phyloP scores from a whole-genome alignment of 1,139 yeast species.

The Pichia sp. region DNA sequence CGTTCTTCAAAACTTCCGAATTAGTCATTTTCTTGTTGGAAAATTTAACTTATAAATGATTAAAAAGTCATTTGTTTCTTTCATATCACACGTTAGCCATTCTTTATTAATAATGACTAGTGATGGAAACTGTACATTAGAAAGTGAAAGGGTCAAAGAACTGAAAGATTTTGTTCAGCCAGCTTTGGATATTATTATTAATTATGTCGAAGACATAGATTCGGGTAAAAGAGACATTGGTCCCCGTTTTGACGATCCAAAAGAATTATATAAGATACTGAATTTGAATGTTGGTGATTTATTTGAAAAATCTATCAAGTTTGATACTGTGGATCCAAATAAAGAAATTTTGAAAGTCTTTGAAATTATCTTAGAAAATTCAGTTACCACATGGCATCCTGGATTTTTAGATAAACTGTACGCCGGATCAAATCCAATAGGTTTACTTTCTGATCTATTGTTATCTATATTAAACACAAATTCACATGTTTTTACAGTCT shows the following conservation, averaged over 20 bases:
- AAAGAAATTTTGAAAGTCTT: constrained; percentile 43
- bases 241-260: constrained; percentile 31
- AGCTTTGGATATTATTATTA: constrained; percentile 32
- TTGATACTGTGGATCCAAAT: constrained; percentile 9
- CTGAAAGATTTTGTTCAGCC: constrained; percentile 38
- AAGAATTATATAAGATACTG: constrained; percentile 27
- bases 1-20: background rate
- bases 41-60: background rate
- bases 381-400: constrained; percentile 83
- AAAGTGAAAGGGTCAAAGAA: constrained; percentile 32
- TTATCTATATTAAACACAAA: constrained; percentile 72
- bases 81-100: no score
- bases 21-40: background rate
- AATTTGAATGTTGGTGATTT: constrained; percentile 12
- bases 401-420: constrained; percentile 81
- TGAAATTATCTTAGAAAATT: constrained; percentile 54
- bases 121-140: constrained; percentile 3
- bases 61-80: background rate
- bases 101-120: background rate
- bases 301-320: constrained; percentile 20
- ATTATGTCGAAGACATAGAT: constrained; percentile 37
- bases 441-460: constrained; percentile 66
- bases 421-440: constrained; percentile 81
- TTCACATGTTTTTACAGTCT: constrained; percentile 80
- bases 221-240: constrained; percentile 32